A percentile compares a stretch with the other conserved stretches of the same genome.
phyloP scores from a whole-genome alignment of 179 eudicot species.

The Actinidia chinensis region DNA sequence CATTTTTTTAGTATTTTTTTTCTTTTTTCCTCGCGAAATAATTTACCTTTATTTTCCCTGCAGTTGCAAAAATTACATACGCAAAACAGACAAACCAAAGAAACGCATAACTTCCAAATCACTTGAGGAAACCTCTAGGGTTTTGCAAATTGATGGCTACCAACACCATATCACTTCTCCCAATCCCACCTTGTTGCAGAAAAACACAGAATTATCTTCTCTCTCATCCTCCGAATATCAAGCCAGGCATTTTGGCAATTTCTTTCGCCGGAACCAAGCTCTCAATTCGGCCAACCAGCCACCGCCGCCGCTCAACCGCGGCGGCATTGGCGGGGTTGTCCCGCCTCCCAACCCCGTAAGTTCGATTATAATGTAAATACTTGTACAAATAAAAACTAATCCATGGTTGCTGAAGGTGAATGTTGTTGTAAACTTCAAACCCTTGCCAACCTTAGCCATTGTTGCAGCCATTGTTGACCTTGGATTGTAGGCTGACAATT shows the following conservation, averaged over 20 bases:
- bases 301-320: slow-evolving; percentile 43
- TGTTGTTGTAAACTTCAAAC: too few species aligned
- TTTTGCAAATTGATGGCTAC: slow-evolving; percentile 51
- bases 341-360: slow-evolving; percentile 63
- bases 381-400: background rate
- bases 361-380: background rate
- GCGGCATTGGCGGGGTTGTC: slow-evolving; percentile 42
- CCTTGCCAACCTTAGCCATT: too few species aligned
- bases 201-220: slow-evolving; percentile 23
- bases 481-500: too few species aligned
- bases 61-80: too few species aligned
- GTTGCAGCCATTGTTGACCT: too few species aligned
- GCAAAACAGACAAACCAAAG: background rate
- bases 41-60: too few species aligned
- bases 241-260: slow-evolving; percentile 25
- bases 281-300: slow-evolving; percentile 34
- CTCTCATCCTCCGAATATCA: slow-evolving; percentile 13
- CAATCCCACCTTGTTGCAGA: slow-evolving; percentile 33
- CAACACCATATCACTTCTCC: slow-evolving; percentile 39
- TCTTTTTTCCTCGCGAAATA: too few species aligned
- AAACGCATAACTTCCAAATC: background rate
- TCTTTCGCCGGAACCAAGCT: slow-evolving; percentile 52
- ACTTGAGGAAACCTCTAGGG: slow-evolving; percentile 12
- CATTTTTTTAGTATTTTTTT: too few species aligned
- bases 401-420: slow-evolving; percentile 10